These are phyloP conservation scores for Cutaneotrichosporon arboriforme DNA, from an alignment of 1,284 basidiomycete species.

Conservation along the genomic window DNA sequence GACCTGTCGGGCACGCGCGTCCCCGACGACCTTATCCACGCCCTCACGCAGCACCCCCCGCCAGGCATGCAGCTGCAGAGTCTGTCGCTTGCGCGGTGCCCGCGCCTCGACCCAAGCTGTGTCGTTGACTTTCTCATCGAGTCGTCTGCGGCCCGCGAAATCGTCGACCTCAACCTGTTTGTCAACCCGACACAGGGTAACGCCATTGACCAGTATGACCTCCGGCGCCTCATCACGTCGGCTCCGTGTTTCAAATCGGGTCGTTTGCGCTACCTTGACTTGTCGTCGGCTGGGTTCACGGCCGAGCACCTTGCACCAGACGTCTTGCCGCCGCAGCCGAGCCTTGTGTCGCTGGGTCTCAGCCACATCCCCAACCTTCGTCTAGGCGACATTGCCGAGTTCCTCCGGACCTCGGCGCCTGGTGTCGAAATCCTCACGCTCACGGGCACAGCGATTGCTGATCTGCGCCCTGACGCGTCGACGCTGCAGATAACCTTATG, in stretches of 20 bases:
- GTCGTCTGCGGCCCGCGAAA: constrained; percentile 56
- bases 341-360: constrained; percentile 78
- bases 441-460: constrained; percentile 67
- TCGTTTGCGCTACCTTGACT: constrained; percentile 75
- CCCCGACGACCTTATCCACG: constrained; percentile 53
- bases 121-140: constrained; percentile 70
- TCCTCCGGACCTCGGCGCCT: constrained; percentile 64
- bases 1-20: constrained; percentile 61
- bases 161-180: constrained; percentile 80
- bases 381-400: constrained; percentile 62
- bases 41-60: constrained; percentile 53
- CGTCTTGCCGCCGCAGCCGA: constrained; percentile 61
- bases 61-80: constrained; percentile 64
- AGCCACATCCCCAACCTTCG: constrained; percentile 73
- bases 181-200: constrained; percentile 81
- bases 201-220: constrained; percentile 65
- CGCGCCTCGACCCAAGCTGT: constrained; percentile 70
- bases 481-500: constrained; percentile 43
- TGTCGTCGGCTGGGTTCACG: constrained; percentile 76
- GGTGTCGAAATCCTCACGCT: constrained; percentile 83
- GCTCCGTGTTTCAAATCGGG: constrained; percentile 80
- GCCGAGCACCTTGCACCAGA: constrained; percentile 53
- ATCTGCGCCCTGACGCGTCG: constrained; percentile 52
- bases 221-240: constrained; percentile 61
- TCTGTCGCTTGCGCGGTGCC: constrained; percentile 83